Conservation (phyloP, 306 rosid genomes). For the Cucurbita maxima region DNA sequence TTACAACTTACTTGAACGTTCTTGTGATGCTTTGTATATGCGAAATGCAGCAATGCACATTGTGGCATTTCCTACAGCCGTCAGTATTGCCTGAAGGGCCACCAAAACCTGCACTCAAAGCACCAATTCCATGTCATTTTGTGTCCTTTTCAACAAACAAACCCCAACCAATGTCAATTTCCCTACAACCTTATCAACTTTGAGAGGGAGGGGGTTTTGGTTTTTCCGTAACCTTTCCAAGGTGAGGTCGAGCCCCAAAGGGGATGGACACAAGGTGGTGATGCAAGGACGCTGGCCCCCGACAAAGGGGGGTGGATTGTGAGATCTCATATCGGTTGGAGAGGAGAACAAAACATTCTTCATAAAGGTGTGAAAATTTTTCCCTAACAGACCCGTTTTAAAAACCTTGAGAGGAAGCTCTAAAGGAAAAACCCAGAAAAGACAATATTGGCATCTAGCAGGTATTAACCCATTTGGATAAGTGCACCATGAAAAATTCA, state of each 20-base stretch:
- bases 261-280: too few species aligned
- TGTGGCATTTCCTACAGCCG: conserved; percentile 71
- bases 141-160: background rate
- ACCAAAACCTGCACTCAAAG: conserved; percentile 55
- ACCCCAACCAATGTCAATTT: background rate
- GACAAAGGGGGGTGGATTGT: too few species aligned
- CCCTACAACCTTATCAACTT: background rate
- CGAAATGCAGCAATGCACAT: conserved; percentile 87
- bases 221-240: background rate
- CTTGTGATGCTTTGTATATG: conserved; percentile 55
- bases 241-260: background rate
- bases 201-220: background rate
- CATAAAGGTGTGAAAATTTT: too few species aligned
- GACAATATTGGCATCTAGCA: background rate
- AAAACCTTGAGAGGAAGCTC: too few species aligned
- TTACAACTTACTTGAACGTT: conserved; percentile 45
- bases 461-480: background rate
- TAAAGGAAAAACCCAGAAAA: too few species aligned
- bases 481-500: background rate
- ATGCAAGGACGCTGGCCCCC: too few species aligned
- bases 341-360: too few species aligned
- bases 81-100: conserved; percentile 84
- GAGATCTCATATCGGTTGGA: too few species aligned
- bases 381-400: too few species aligned
- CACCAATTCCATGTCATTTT: background rate